phyloP scores from a whole-genome alignment of 495 filamentous ascomycete genomes.

The Talaromyces proteolyticus region DNA sequence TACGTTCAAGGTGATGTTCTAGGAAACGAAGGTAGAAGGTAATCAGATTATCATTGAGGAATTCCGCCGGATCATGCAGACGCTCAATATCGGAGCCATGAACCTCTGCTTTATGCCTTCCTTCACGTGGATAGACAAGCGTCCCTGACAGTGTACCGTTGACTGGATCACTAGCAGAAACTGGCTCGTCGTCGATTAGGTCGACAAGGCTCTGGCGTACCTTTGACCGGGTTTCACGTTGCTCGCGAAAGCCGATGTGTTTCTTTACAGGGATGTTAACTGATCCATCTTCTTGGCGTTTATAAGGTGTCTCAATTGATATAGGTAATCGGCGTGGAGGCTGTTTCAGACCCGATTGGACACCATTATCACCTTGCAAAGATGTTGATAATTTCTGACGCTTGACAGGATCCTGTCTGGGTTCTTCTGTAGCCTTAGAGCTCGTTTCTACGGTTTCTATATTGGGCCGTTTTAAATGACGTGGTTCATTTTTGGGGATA shows the following conservation, averaged over 20 bases:
- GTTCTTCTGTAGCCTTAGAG: constrained; percentile 1
- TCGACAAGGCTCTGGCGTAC: constrained; percentile 14
- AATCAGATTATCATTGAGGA: constrained; percentile 88
- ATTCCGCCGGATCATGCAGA: constrained; percentile 78
- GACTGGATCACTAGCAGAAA: background rate
- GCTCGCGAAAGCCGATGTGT: background rate
- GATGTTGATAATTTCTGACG: constrained; percentile 25
- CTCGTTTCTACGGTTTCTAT: constrained; percentile 3
- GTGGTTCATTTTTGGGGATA: constrained; percentile 6
- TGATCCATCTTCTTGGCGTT: constrained; percentile 1
- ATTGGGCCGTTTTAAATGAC: constrained; percentile 7
- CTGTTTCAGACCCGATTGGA: constrained; percentile 1
- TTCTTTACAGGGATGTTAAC: constrained; percentile 26
- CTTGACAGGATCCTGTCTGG: constrained; percentile 10
- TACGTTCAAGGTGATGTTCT: constrained; percentile 54
- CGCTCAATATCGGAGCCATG: constrained; percentile 72
- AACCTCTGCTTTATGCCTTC: constrained; percentile 68
- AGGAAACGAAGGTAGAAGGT: constrained; percentile 78
- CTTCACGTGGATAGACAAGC: constrained; percentile 63
- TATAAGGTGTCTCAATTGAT: background rate
- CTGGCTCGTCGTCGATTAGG: constrained; percentile 1
- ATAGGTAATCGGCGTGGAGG: constrained; percentile 3
- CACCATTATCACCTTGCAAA: constrained; percentile 19
- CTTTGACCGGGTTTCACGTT: constrained; percentile 26
- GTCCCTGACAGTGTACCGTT: constrained; percentile 33